Conservation (phyloP, 768 basidiomycete species). For the Pholiota microspora region DNA sequence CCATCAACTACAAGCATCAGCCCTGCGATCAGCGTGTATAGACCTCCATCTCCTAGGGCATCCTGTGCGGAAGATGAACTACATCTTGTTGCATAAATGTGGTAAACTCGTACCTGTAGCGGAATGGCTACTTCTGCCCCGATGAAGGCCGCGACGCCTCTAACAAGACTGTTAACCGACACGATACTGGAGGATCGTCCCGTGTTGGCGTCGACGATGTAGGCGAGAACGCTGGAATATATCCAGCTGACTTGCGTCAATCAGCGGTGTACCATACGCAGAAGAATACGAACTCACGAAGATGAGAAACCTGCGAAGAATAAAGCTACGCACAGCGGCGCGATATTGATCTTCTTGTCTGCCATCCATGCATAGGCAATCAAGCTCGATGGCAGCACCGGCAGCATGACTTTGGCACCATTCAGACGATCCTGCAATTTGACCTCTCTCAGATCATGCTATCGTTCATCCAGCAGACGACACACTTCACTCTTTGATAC, state of each 20-base stretch:
- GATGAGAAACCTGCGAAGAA: constrained; percentile 5
- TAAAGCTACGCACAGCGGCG: constrained; percentile 2
- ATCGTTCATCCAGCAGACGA: background rate
- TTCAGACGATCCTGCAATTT: constrained; percentile 7
- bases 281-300: constrained; percentile 1
- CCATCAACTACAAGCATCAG: background rate
- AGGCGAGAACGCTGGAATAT: constrained; percentile 1
- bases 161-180: background rate
- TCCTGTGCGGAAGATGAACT: background rate
- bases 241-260: background rate
- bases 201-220: constrained; percentile 3
- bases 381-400: constrained; percentile 7
- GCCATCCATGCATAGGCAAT: constrained; percentile 8
- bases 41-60: constrained; percentile 5
- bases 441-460: background rate
- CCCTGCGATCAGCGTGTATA: constrained; percentile 4
- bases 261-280: no score
- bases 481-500: constrained; percentile 58
- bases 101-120: background rate
- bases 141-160: background rate
- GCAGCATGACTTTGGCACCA: constrained; percentile 8
- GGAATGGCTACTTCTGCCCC: constrained; percentile 3
- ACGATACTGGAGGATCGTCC: constrained; percentile 5
- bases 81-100: background rate
- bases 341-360: constrained; percentile 6